Evolutionary conservation across 2,329 filamentous ascomycete genomes (phyloP).

Genomic region (Xylaria sp.): DNA sequence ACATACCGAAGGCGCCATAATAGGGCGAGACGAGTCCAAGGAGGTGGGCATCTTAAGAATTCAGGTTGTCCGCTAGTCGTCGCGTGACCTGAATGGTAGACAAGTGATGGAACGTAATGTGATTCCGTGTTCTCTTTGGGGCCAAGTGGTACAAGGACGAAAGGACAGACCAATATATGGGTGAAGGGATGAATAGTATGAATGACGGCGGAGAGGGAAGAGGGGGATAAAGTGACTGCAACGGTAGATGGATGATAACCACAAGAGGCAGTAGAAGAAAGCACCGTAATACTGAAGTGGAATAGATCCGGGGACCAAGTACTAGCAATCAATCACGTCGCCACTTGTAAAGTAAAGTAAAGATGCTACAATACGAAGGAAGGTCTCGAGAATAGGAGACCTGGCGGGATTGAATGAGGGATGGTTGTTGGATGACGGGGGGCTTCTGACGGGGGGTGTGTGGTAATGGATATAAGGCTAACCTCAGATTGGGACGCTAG

Average conservation of each 20-base stretch:
- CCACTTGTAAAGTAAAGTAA: too few relatives aligned
- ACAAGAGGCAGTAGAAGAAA: neutral
- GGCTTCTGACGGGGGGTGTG: neutral
- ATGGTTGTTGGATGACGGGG: neutral
- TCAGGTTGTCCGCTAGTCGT: conserved; percentile 8
- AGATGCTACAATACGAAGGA: too few relatives aligned
- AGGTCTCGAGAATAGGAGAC: neutral
- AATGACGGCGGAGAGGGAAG: neutral
- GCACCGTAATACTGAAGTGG: conserved; percentile 17
- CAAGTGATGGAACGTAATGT: conserved; percentile 10
- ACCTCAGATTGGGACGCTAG: conserved; percentile 21
- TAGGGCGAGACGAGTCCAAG: conserved; percentile 69
- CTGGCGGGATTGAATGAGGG: neutral
- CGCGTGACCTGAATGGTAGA: conserved; percentile 20
- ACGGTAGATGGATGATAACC: neutral
- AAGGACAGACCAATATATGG: neutral
- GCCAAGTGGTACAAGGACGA: neutral
- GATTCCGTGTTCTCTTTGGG: conserved; percentile 6
- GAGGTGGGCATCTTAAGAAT: conserved; percentile 62
- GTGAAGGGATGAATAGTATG: neutral
- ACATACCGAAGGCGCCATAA: conserved; percentile 72
- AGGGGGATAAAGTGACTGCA: neutral
- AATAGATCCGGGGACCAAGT: neutral
- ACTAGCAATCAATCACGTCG: neutral
- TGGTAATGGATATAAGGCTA: neutral